Evolutionary conservation across 345 rosid species (phyloP).

Genomic region (Gynandropsis gynandra): DNA sequence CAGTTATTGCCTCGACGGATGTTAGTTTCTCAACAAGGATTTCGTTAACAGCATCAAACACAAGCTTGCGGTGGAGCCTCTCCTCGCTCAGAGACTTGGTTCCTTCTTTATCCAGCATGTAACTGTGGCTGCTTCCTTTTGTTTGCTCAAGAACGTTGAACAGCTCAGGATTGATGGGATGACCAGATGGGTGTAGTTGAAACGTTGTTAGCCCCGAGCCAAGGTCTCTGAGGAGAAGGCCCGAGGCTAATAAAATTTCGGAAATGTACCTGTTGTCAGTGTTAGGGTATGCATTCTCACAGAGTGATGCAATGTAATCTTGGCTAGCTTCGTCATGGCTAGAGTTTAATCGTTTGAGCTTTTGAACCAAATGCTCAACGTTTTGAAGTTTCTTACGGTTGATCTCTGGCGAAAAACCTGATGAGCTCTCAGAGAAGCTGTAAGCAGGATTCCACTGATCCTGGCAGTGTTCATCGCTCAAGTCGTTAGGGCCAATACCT

Average conservation of each 20-base stretch:
- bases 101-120: conserved; percentile 40
- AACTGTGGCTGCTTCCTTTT: conserved; percentile 37
- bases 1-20: conserved; percentile 28
- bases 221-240: conserved; percentile 79
- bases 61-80: conserved; percentile 64
- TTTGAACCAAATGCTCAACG: conserved; percentile 81
- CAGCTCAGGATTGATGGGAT: conserved; percentile 82
- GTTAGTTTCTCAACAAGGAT: conserved; percentile 61
- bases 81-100: conserved; percentile 32
- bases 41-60: conserved; percentile 83
- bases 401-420: conserved; percentile 54
- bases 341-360: conserved; percentile 79
- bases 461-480: conserved; percentile 35
- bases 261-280: conserved; percentile 84
- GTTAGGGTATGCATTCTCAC: conserved; percentile 63
- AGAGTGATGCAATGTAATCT: conserved; percentile 90
- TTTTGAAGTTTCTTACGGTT: conserved; percentile 76
- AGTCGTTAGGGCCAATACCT: conserved; percentile 37
- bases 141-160: conserved; percentile 91
- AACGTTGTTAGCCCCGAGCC: conserved; percentile 51
- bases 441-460: conserved; percentile 43
- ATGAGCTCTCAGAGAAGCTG: conserved; percentile 28
- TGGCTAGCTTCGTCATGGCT: conserved; percentile 80
- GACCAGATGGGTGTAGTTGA: conserved; percentile 83
- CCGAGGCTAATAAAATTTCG: conserved; percentile 87